Base-by-base conservation (phyloP, 164 flowering plant genomes). In the Houttuynia cordata region DNA sequence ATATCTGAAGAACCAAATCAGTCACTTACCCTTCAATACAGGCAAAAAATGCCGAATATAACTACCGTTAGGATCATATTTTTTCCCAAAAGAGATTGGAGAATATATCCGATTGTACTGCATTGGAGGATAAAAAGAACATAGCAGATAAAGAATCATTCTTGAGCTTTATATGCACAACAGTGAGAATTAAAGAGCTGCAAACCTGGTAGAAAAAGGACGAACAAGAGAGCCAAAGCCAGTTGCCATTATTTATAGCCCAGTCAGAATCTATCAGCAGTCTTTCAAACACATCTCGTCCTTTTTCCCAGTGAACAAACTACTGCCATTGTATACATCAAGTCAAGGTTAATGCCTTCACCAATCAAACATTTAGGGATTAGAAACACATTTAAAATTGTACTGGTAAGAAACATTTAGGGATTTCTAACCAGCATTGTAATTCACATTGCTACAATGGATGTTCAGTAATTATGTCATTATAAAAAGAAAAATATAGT, bases 151-250 rank as follows among this genome's bases (percentile, higher is more conserved):
- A 39, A 14, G 0, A 59, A 45, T 45, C 17, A 12, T 45, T 45
- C 49, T 45, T 45, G 49, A 45, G 49, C 49, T 45, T 45, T 45
- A 8, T 45, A 45, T 17, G 47, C 18, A 47, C 30, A 25, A 58
- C 12, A 41, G 23, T 10, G 24, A 61, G 24, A 51, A 47, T 8
- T 7, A 50, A 23, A 19, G 24, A 20, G 51, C 45, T 49, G 37
- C 66, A 23, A 40, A 86, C 98, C 96, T 89, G 97, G 77, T 89
- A 89, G 75, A 92, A 92, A 76, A 92, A 89, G 42, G 97, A 84
- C 41, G 97, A 92, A 67, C 98, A 92, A 9, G 98, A 92, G 12
- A 92, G 83, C 98, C 98, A 92, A 13, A 87, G 58, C 97, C 98
- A 92, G 64, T 92, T 92, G 56, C 88, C 98, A 63, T 89, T 92